Evolutionary conservation across 208 protist species (phyloP).

Genomic region (Angomonas ambiguus): DNA sequence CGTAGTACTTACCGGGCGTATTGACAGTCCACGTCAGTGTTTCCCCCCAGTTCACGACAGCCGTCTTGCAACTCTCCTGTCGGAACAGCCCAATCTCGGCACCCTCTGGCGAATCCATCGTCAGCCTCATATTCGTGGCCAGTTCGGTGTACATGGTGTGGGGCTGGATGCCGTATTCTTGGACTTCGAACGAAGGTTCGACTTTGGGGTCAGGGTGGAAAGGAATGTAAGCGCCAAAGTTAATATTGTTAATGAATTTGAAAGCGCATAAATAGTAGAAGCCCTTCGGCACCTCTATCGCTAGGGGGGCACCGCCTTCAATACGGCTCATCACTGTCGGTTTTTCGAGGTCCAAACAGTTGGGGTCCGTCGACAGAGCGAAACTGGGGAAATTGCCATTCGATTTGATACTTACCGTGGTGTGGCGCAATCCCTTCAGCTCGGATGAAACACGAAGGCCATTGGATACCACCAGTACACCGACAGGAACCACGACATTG

Average conservation of each 20-base stretch:
- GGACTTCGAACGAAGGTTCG: conserved; percentile 24
- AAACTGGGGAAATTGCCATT: conserved; percentile 26
- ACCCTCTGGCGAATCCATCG: conserved; percentile 26
- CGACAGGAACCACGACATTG: no score
- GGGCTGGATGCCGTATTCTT: conserved; percentile 60
- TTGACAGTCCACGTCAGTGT: conserved; percentile 25
- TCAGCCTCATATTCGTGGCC: conserved; percentile 39
- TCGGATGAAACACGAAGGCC: no score
- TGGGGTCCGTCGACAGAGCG: conserved; percentile 27
- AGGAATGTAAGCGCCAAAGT: conserved; percentile 39
- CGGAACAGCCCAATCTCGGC: conserved; percentile 30
- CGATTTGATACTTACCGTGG: conserved; percentile 16
- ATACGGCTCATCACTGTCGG: conserved; percentile 3
- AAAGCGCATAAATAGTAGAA: conserved; percentile 60
- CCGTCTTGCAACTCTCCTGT: conserved; percentile 12
- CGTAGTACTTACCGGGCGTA: conserved; percentile 47
- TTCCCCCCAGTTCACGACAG: conserved; percentile 15
- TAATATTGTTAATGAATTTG: conserved; percentile 13
- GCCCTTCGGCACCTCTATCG: conserved; percentile 34
- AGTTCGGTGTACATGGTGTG: conserved; percentile 42
- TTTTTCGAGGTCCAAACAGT: conserved; percentile 44
- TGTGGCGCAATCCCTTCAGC: conserved; percentile 38
- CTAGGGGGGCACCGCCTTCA: no score
- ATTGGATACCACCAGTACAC: no score
- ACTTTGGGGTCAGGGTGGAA: no score